Evolutionary conservation across 2,329 filamentous ascomycete genomes (phyloP).

Genomic region (Orbilia brochopaga): DNA sequence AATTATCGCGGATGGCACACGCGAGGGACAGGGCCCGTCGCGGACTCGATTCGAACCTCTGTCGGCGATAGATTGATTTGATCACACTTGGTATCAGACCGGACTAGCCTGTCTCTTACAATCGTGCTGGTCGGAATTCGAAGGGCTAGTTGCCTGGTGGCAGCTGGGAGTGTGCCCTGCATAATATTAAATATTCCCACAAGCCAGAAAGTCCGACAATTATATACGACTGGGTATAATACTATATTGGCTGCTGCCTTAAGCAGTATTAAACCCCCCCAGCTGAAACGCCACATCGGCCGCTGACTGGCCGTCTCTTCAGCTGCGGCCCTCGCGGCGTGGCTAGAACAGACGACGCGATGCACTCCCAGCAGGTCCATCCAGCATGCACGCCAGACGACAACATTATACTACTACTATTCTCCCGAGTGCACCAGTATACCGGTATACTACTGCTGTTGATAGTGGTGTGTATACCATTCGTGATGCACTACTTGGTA

Average conservation of each 20-base stretch:
- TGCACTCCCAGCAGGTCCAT: no score
- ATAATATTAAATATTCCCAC: constrained; percentile 1
- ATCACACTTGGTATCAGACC: no score
- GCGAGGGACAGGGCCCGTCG: background rate
- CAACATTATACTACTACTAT: no score
- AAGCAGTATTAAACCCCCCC: background rate
- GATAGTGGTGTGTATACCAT: no score
- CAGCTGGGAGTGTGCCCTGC: constrained; percentile 12
- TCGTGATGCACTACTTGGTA: no score
- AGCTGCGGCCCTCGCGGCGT: background rate
- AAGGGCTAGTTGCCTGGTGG: constrained; percentile 6
- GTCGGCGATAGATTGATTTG: background rate
- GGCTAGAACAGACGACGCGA: background rate
- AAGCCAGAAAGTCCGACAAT: no score
- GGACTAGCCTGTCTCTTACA: constrained; percentile 2
- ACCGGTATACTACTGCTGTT: no score
- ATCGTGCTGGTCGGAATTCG: no score
- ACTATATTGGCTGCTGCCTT: background rate
- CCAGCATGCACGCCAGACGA: constrained; percentile 13
- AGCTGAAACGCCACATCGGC: constrained; percentile 36
- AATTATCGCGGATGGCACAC: no score
- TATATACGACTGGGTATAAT: background rate
- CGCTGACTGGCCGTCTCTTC: background rate
- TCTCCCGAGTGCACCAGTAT: no score
- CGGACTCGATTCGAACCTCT: background rate